A percentile compares a stretch with the other conserved stretches of the same genome.
Evolutionary conservation across 257 asterid genomes (phyloP).

Genomic region (Gardenia jasminoides): DNA sequence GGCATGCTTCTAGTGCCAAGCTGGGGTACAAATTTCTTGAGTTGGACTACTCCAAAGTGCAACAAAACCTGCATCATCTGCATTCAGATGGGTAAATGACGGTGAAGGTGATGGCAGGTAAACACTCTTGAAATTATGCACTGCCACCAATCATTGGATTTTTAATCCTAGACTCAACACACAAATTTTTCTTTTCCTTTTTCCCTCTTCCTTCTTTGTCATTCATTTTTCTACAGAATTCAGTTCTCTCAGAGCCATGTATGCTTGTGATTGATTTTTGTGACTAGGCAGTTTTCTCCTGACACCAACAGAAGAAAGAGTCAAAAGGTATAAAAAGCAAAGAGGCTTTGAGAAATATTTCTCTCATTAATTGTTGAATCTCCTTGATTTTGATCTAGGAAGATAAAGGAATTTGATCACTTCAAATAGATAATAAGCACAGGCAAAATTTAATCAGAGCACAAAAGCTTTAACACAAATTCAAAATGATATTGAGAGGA

Average conservation of each 20-base stretch:
- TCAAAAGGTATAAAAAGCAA: not conserved
- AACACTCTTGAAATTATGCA: not conserved
- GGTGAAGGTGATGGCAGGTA: not conserved
- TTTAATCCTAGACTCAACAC: not conserved
- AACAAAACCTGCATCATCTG: conserved; percentile 8
- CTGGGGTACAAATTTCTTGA: too few species aligned
- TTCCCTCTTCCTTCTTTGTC: too few species aligned
- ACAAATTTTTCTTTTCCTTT: too few species aligned
- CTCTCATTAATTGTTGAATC: not conserved
- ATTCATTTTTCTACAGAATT: not conserved
- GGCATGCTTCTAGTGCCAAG: too few species aligned
- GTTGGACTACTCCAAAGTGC: conserved; percentile 10
- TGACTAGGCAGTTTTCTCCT: not conserved
- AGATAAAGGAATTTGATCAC: not conserved
- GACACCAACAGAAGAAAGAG: not conserved
- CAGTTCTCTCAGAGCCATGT: not conserved
- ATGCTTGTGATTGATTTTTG: not conserved
- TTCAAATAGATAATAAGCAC: not conserved
- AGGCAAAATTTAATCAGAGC: not conserved
- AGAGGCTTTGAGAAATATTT: not conserved
- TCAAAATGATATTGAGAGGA: not conserved
- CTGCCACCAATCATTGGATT: not conserved
- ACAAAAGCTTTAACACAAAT: not conserved
- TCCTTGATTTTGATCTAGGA: not conserved
- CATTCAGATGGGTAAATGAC: conserved; percentile 13